Evolutionary conservation across 2,329 filamentous ascomycete species (phyloP).

Genomic region (Shiraia sp.): DNA sequence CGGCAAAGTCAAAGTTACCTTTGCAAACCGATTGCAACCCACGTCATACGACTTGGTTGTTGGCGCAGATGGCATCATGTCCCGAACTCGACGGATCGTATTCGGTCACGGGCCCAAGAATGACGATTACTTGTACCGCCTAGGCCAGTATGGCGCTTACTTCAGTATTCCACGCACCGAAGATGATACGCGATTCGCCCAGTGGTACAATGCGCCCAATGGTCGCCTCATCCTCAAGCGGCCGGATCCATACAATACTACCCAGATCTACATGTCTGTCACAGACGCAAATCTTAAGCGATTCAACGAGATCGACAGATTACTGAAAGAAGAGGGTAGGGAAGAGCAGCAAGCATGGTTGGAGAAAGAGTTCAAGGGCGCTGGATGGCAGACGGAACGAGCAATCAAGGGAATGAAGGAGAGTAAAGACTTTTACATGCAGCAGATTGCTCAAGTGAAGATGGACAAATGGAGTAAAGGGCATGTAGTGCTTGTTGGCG

Average conservation of each 20-base stretch:
- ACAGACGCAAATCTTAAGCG: slow-evolving; percentile 19
- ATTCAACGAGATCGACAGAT: slow-evolving; percentile 21
- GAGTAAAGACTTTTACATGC: slow-evolving; percentile 51
- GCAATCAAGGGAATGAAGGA: slow-evolving; percentile 46
- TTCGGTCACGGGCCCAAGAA: slow-evolving; percentile 27
- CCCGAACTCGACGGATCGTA: slow-evolving; percentile 29
- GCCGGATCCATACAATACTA: slow-evolving; percentile 27
- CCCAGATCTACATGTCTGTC: slow-evolving; percentile 20
- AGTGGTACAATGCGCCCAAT: slow-evolving; percentile 30
- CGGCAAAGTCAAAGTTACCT: slow-evolving; percentile 45
- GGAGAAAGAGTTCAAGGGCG: slow-evolving; percentile 36
- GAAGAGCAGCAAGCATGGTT: slow-evolving; percentile 27
- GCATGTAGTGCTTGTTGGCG: slow-evolving; percentile 43
- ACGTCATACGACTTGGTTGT: slow-evolving; percentile 32
- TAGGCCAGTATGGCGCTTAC: slow-evolving; percentile 35
- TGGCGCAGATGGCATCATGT: slow-evolving; percentile 38
- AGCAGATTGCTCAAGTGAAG: slow-evolving; percentile 47
- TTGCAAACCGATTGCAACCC: slow-evolving; percentile 34
- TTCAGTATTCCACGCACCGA: slow-evolving; percentile 33
- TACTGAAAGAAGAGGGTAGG: slow-evolving; percentile 12
- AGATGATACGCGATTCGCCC: slow-evolving; percentile 24
- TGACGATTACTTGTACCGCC: slow-evolving; percentile 19
- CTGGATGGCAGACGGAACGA: slow-evolving; percentile 44
- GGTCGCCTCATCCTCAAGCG: slow-evolving; percentile 27
- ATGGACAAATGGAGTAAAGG: slow-evolving; percentile 41